A percentile compares a stretch with the other conserved stretches of the same genome.
phyloP scores from a whole-genome alignment of 2,329 filamentous ascomycete species.

The Lecanicillium sp. region DNA sequence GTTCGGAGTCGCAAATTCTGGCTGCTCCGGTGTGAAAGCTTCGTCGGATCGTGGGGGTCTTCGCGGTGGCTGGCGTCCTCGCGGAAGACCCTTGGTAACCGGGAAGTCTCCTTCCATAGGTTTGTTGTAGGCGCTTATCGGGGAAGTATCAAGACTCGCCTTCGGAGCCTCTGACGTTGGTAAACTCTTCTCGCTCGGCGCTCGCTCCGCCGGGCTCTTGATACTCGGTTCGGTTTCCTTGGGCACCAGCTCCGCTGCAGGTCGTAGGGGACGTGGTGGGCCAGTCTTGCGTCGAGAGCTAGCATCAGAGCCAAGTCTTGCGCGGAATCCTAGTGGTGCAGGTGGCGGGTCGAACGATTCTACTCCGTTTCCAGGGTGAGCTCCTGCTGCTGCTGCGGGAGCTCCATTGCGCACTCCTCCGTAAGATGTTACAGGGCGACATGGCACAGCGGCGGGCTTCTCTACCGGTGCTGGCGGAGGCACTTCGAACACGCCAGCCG shows the following conservation, averaged over 20 bases:
- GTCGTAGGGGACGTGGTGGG: slow-evolving; percentile 3
- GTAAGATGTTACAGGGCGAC: slow-evolving; percentile 6
- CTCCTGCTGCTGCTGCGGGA: slow-evolving; percentile 1
- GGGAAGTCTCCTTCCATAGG: slow-evolving; percentile 26
- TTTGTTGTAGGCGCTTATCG: slow-evolving; percentile 19
- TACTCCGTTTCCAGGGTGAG: neutral
- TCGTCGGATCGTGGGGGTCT: slow-evolving; percentile 8
- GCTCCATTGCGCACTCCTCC: neutral
- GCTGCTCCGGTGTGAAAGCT: slow-evolving; percentile 3
- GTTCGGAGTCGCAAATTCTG: slow-evolving; percentile 15
- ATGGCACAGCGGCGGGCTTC: neutral
- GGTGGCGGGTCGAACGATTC: neutral
- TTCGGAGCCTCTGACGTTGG: slow-evolving; percentile 5
- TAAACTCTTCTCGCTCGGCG: neutral
- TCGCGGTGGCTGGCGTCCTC: slow-evolving; percentile 22
- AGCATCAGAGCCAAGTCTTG: slow-evolving; percentile 7
- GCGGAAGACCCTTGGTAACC: slow-evolving; percentile 24
- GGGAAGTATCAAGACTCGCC: slow-evolving; percentile 8
- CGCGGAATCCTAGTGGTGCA: slow-evolving; percentile 6
- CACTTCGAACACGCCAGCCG: neutral
- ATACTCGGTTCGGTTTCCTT: neutral
- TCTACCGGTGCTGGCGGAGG: slow-evolving; percentile 1
- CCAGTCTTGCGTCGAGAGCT: slow-evolving; percentile 4
- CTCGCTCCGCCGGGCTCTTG: neutral
- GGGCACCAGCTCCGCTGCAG: neutral